Percentiles rank a stretch among this genome's conserved stretches.
Conservation (phyloP, 805 yeast genomes). For the Isabelozyma heimii region DNA sequence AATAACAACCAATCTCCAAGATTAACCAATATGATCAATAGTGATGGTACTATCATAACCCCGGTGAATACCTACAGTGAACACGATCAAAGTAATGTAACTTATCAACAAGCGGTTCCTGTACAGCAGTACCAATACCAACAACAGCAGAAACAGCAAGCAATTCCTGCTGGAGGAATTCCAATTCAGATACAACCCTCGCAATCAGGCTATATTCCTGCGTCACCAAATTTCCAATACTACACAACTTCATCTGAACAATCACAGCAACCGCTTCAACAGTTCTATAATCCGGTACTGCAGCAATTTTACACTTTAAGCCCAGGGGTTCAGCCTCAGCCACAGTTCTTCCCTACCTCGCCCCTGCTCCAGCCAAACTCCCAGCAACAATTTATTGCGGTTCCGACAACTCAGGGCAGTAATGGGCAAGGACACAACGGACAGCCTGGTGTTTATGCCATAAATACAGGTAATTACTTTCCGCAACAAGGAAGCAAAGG, state of each 20-base stretch:
- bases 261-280: constrained; percentile 32
- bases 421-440: neutral
- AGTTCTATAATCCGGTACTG: constrained; percentile 42
- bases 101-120: constrained; percentile 3
- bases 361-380: constrained; percentile 28
- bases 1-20: constrained; percentile 32
- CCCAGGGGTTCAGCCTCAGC: constrained; percentile 33
- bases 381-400: constrained; percentile 9
- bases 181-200: constrained; percentile 3
- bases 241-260: constrained; percentile 11
- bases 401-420: constrained; percentile 2
- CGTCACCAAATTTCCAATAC: neutral
- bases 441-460: constrained; percentile 7
- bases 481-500: constrained; percentile 4
- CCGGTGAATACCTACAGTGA: constrained; percentile 30
- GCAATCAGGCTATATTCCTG: neutral
- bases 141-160: constrained; percentile 4
- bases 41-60: constrained; percentile 44
- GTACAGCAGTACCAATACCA: constrained; percentile 1
- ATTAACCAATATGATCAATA: constrained; percentile 39
- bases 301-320: constrained; percentile 42
- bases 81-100: constrained; percentile 1
- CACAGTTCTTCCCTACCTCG: constrained; percentile 38
- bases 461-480: constrained; percentile 14
- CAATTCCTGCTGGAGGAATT: constrained; percentile 1